These are phyloP conservation scores for Tephrocybe rancida DNA, from an alignment of 768 basidiomycete species.

Conservation along the genomic window DNA sequence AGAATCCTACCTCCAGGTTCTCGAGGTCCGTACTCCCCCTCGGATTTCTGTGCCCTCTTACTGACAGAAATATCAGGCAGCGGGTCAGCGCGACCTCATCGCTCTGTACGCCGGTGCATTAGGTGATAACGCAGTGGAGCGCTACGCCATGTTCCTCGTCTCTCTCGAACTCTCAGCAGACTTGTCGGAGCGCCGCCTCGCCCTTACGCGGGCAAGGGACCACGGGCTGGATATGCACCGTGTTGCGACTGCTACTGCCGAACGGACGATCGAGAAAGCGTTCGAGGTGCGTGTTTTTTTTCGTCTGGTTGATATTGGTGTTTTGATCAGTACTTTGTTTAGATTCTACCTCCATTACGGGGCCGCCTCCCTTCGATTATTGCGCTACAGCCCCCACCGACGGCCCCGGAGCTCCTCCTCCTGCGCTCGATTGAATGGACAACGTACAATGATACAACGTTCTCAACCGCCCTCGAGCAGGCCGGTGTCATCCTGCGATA, in stretches of 20 bases:
- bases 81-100: conserved; percentile 83
- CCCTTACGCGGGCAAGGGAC: conserved; percentile 75
- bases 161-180: conserved; percentile 70
- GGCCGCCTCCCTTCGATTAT: conserved; percentile 67
- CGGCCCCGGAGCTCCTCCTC: conserved; percentile 62
- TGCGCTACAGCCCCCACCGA: conserved; percentile 54
- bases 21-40: conserved; percentile 78
- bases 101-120: conserved; percentile 93
- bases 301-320: conserved; percentile 1
- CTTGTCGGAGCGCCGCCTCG: conserved; percentile 62
- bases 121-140: conserved; percentile 88
- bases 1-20: conserved; percentile 84
- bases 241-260: conserved; percentile 82
- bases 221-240: conserved; percentile 83
- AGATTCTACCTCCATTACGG: conserved; percentile 56
- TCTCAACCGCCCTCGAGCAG: conserved; percentile 78
- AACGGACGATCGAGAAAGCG: conserved; percentile 71
- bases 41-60: not conserved
- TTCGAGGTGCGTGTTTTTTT: conserved; percentile 49
- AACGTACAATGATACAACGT: conserved; percentile 72
- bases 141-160: conserved; percentile 89
- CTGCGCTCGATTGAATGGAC: conserved; percentile 95
- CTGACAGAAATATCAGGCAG: conserved; percentile 42
- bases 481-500: conserved; percentile 88
- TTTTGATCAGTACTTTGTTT: conserved; percentile 8